Base-by-base conservation (phyloP, 441 rosid genomes). In the Breynia disticha region DNA sequence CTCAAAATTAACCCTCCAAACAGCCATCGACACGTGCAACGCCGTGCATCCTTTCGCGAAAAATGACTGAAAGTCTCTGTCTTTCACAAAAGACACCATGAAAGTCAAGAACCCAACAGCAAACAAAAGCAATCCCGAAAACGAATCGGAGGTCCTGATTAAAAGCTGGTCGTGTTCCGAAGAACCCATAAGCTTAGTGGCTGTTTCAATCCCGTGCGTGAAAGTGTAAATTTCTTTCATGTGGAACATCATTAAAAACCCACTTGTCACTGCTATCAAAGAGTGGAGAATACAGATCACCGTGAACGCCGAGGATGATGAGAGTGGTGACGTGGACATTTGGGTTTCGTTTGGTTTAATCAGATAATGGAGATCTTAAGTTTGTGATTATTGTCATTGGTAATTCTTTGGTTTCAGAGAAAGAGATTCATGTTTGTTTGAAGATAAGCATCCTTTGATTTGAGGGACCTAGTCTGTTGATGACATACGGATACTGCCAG, bases 121-220 rank as follows among this genome's bases (percentile, higher is more conserved):
- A 46, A 84, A 74, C 0, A 82, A 75, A 1, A 84, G 78, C 66
- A 84, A 46, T 39, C 94, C 94, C 11, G 89, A 73, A 53, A 84
- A 84, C 1, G 94, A 84, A 54, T 84, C 84, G 37, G 89, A 82
- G 37, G 86, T 75, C 70, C 74, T 64, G 63, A 82, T 75, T 69
- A 84, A 62, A 6, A 84, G 77, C 76, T 79, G 89, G 56, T 84
- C 94, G 14, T 73, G 79, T 16, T 89, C 79, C 15, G 80, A 75
- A 13, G 94, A 79, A 0, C 89, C 89, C 22, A 77, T 59, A 45
- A 84, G 76, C 61, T 69, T 77, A 11, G 60, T 63, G 1, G 84
- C 85, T 4, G 78, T 65, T 24, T 81, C 84, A 43, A 50, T 57
- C 43, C 87, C 87, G 66, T 84, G 91, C 1, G 76, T 73, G 52